Conservation (phyloP, 371 early-diverging fungal genomes). For the Rhizomucor miehei region DNA sequence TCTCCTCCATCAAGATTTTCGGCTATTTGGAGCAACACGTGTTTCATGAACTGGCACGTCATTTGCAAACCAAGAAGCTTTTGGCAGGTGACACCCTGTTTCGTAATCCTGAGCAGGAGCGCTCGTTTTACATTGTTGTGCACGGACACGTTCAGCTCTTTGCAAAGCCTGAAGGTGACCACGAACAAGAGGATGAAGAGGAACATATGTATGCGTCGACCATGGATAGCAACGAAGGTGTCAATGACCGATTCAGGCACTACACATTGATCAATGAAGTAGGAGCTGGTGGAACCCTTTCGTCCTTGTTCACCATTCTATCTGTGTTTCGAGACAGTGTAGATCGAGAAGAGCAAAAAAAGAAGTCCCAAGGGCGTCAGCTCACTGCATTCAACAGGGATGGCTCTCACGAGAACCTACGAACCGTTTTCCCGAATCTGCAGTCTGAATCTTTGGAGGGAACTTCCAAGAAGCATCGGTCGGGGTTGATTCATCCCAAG, state of each 20-base stretch:
- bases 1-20: conserved; percentile 93
- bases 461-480: conserved; percentile 1
- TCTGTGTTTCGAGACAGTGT: conserved; percentile 85
- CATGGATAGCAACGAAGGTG: conserved; percentile 8
- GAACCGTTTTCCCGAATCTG: conserved; percentile 45
- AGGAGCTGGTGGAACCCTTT: conserved; percentile 86
- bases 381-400: conserved; percentile 9
- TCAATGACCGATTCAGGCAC: conserved; percentile 39
- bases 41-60: conserved; percentile 90
- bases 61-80: conserved; percentile 81
- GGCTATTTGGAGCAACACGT: conserved; percentile 95
- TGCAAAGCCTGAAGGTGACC: conserved; percentile 42
- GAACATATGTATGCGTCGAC: conserved; percentile 14
- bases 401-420: conserved; percentile 34
- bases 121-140: conserved; percentile 90
- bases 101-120: conserved; percentile 70
- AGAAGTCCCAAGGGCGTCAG: conserved; percentile 24
- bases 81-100: conserved; percentile 86
- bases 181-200: conserved; percentile 24
- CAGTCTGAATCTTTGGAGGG: conserved; percentile 15
- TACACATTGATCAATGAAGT: conserved; percentile 88
- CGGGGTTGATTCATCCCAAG: neutral
- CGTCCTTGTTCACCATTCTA: conserved; percentile 91
- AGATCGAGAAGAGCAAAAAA: conserved; percentile 52
- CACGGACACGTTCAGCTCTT: conserved; percentile 92